Evolutionary conservation across 805 yeast species (phyloP).

Genomic region (Naumovozyma dairenensis): DNA sequence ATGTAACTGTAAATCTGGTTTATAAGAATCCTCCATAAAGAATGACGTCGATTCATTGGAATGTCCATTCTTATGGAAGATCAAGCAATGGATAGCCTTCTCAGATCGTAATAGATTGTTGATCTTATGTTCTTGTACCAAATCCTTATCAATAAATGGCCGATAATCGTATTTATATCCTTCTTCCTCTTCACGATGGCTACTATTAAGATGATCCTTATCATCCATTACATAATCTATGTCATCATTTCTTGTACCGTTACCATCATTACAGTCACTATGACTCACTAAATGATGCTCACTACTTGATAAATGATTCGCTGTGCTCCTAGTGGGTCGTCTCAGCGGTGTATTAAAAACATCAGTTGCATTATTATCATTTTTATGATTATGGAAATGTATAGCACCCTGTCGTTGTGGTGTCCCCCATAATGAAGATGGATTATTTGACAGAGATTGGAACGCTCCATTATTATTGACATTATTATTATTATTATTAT

Average conservation of each 20-base stretch:
- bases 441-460: no score
- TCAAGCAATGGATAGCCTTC: constrained; percentile 23
- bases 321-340: constrained; percentile 6
- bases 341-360: constrained; percentile 16
- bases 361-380: neutral
- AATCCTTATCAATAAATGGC: constrained; percentile 17
- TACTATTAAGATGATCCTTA: neutral
- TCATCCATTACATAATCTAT: neutral
- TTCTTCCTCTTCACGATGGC: constrained; percentile 2
- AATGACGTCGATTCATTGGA: no score
- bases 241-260: constrained; percentile 1
- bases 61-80: constrained; percentile 20
- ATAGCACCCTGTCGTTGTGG: no score
- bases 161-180: constrained; percentile 12
- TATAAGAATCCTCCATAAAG: constrained; percentile 6
- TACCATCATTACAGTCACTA: constrained; percentile 1
- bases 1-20: constrained; percentile 21
- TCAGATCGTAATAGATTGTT: constrained; percentile 16
- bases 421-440: no score
- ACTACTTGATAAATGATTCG: neutral
- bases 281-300: neutral
- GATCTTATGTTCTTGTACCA: constrained; percentile 17
- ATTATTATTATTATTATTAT: no score
- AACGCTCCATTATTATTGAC: no score
- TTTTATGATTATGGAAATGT: neutral